Conservation (phyloP, 2,329 filamentous ascomycete genomes). For the Ophiostoma perfectum region DNA sequence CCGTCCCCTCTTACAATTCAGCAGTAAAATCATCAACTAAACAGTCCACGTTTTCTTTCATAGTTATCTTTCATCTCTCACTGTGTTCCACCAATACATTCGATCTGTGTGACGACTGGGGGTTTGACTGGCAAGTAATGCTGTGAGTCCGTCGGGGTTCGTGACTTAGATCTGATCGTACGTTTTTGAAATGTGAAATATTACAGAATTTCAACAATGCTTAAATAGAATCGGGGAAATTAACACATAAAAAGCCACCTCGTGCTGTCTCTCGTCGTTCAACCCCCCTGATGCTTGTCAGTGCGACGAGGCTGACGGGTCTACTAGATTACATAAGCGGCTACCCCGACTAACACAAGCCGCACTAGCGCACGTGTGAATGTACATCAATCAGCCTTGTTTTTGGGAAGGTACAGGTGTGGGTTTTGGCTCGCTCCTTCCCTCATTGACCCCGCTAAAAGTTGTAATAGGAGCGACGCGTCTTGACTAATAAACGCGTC, state of each 20-base stretch:
- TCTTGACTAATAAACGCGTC: not conserved
- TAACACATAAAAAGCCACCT: not conserved
- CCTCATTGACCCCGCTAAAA: not conserved
- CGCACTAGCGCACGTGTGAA: slow-evolving; percentile 8
- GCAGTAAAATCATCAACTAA: too few relatives aligned
- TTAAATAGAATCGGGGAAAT: too few relatives aligned
- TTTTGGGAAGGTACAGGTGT: not conserved
- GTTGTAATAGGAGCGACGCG: not conserved
- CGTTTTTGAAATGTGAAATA: not conserved
- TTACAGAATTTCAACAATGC: not conserved
- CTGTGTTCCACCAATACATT: not conserved
- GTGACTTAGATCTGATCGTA: not conserved
- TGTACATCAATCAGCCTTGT: slow-evolving; percentile 5
- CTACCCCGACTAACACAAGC: not conserved
- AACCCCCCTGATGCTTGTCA: slow-evolving; percentile 4
- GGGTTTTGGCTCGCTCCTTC: slow-evolving; percentile 3
- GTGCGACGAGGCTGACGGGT: not conserved
- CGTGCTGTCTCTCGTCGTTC: not conserved
- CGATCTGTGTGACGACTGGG: not conserved
- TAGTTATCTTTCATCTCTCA: not conserved
- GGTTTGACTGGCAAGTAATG: not conserved
- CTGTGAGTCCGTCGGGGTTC: not conserved
- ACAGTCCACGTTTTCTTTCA: too few relatives aligned
- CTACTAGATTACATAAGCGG: slow-evolving; percentile 5
- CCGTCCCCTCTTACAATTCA: too few relatives aligned